phyloP scores from a whole-genome alignment of 2,329 filamentous ascomycete genomes.

The Alternaria ventricosa region DNA sequence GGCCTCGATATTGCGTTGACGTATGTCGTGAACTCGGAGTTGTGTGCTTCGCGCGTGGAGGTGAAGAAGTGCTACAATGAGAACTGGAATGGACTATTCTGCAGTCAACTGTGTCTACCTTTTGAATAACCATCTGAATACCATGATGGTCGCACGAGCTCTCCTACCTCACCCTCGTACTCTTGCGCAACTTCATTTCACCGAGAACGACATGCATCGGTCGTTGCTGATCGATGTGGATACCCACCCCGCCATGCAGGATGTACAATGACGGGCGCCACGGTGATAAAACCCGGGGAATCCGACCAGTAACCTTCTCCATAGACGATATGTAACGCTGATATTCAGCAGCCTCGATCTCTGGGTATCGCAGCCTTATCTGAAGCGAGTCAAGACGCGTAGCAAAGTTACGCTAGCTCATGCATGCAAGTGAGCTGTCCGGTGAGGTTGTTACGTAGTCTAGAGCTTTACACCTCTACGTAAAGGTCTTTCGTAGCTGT shows the following conservation, averaged over 20 bases:
- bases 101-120: not conserved
- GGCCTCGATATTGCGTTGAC: constrained; percentile 12
- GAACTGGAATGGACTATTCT: not conserved
- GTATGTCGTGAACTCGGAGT: not conserved
- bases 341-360: constrained; percentile 23
- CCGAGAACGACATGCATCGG: constrained; percentile 3
- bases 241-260: constrained; percentile 35
- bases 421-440: constrained; percentile 27
- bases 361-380: constrained; percentile 36
- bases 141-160: constrained; percentile 20
- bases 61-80: not conserved
- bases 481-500: constrained; percentile 19
- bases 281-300: not conserved
- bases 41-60: not conserved
- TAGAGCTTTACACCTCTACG: constrained; percentile 18
- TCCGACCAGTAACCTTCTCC: constrained; percentile 30
- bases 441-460: constrained; percentile 32
- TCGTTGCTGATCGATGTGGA: constrained; percentile 17
- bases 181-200: not conserved
- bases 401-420: constrained; percentile 12
- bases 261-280: constrained; percentile 32
- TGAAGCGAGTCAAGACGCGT: constrained; percentile 18
- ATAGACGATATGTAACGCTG: constrained; percentile 27
- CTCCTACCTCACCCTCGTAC: not conserved
- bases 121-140: constrained; percentile 3